These are phyloP conservation scores for Hyaloscypha bicolor DNA, from an alignment of 495 filamentous ascomycete genomes.

Conservation along the genomic window DNA sequence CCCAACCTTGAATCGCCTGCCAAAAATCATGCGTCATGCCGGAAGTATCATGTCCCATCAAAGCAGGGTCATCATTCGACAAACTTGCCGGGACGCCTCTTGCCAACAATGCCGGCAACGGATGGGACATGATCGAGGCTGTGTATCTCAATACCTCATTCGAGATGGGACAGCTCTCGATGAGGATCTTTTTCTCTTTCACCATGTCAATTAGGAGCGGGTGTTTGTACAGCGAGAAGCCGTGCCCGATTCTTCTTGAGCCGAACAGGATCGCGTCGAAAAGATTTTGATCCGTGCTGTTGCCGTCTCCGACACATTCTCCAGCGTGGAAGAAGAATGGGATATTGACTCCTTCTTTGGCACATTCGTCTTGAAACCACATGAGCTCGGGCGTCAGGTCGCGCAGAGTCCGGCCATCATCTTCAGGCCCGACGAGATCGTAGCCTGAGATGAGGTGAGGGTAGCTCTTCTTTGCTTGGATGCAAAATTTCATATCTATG, in stretches of 20 bases:
- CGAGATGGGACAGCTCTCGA: constrained; percentile 84
- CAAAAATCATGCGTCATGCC: constrained; percentile 87
- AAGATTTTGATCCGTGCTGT: constrained; percentile 75
- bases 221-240: constrained; percentile 84
- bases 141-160: constrained; percentile 82
- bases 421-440: constrained; percentile 86
- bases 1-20: constrained; percentile 64
- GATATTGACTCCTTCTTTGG: constrained; percentile 71
- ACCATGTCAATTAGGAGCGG: constrained; percentile 83
- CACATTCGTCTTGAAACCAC: constrained; percentile 84
- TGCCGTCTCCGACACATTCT: constrained; percentile 76
- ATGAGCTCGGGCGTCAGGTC: constrained; percentile 80
- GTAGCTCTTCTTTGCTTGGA: constrained; percentile 70
- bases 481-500: constrained; percentile 75
- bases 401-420: constrained; percentile 72
- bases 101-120: constrained; percentile 80
- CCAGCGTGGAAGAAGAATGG: constrained; percentile 96
- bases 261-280: constrained; percentile 88
- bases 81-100: constrained; percentile 76
- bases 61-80: constrained; percentile 82
- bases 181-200: constrained; percentile 78
- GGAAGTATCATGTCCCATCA: constrained; percentile 72
- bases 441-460: constrained; percentile 81
- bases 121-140: constrained; percentile 71
- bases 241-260: constrained; percentile 84